Conservation (phyloP, 257 asterid species). For the Jasminum sambac region DNA sequence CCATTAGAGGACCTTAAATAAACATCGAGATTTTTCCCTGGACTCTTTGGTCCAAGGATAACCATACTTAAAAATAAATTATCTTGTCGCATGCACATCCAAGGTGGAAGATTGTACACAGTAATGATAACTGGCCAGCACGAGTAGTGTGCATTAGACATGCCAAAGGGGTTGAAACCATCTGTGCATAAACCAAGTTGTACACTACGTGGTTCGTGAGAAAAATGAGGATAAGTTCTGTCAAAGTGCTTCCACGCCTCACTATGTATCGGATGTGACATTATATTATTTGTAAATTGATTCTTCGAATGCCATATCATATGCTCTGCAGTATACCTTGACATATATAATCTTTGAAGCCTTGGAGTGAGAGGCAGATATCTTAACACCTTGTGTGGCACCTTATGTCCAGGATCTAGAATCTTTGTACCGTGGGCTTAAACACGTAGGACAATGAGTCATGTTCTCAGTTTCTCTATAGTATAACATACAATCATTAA, state of each 20-base stretch:
- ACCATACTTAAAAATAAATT: constrained; percentile 1
- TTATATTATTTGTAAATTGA: background rate
- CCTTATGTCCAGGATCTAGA: background rate
- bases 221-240: background rate
- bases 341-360: background rate
- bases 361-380: constrained; percentile 7
- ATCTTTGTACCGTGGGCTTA: background rate
- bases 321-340: background rate
- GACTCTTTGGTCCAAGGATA: background rate
- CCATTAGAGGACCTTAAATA: background rate
- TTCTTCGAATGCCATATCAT: constrained; percentile 6
- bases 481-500: background rate
- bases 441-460: background rate
- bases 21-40: background rate
- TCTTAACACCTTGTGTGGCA: background rate
- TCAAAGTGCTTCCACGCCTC: background rate
- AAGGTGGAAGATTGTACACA: background rate
- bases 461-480: background rate
- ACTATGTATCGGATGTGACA: no score
- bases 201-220: background rate
- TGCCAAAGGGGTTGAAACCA: background rate
- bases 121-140: no score
- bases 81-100: background rate
- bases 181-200: background rate
- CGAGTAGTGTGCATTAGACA: no score